These are phyloP conservation scores for Talaromyces pinophilus DNA, from an alignment of 2,329 filamentous ascomycete genomes.

Conservation along the genomic window DNA sequence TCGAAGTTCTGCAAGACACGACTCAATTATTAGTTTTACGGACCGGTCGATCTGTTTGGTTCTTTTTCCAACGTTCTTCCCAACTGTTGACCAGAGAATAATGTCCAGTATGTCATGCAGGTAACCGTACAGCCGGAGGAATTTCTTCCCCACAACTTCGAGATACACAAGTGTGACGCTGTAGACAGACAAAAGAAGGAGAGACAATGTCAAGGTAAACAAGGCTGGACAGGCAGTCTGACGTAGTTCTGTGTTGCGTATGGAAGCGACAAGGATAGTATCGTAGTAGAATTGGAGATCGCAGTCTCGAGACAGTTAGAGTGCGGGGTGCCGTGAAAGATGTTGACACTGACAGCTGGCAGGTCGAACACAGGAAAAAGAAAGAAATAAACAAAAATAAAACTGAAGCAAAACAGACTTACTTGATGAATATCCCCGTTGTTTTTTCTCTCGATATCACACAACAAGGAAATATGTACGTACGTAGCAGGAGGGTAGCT, in stretches of 20 bases:
- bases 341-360: not conserved
- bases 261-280: not conserved
- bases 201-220: not conserved
- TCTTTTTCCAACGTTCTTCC: constrained; percentile 1
- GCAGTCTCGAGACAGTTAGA: constrained; percentile 2
- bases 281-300: not conserved
- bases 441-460: not conserved
- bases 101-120: not conserved
- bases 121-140: constrained; percentile 3
- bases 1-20: not conserved
- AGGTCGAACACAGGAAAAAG: not conserved
- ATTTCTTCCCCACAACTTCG: constrained; percentile 8
- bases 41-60: constrained; percentile 2
- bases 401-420: not conserved
- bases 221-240: not conserved
- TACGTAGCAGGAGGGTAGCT: not conserved
- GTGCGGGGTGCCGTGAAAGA: constrained; percentile 4
- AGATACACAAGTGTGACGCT: constrained; percentile 6
- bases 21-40: constrained; percentile 12
- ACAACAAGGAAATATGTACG: constrained; percentile 1
- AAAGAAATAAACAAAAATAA: not conserved
- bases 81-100: not conserved
- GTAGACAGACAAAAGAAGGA: not conserved
- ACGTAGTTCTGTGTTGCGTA: not conserved
- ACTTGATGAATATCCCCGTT: not conserved